Evolutionary conservation across 495 filamentous ascomycete genomes (phyloP).

Genomic region (Neurospora intermedia): DNA sequence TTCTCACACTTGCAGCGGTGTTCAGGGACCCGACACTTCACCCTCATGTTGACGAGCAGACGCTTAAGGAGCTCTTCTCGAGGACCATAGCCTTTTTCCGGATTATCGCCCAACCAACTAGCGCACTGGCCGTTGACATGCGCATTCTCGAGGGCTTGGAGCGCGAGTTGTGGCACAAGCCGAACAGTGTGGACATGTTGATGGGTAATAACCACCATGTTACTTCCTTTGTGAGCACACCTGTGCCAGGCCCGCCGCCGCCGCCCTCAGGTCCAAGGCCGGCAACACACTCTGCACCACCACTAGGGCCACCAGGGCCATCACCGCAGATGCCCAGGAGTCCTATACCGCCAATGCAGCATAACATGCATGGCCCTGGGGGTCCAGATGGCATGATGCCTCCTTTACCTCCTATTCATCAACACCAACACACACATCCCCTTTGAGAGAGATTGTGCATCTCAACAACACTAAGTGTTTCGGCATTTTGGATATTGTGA

Average conservation of each 20-base stretch:
- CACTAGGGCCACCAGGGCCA: neutral
- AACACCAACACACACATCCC: conserved; percentile 1
- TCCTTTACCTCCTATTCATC: conserved; percentile 14
- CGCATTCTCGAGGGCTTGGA: conserved; percentile 55
- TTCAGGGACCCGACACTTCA: conserved; percentile 49
- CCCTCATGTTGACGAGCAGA: conserved; percentile 37
- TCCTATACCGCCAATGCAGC: neutral
- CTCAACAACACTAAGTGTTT: neutral
- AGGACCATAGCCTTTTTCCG: conserved; percentile 65
- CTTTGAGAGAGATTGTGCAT: neutral
- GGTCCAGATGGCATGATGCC: conserved; percentile 3
- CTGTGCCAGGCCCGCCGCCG: neutral
- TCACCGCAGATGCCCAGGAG: neutral
- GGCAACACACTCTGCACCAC: neutral
- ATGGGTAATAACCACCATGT: conserved; percentile 4
- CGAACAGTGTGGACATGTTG: conserved; percentile 4
- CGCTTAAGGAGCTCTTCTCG: conserved; percentile 40
- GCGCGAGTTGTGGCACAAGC: conserved; percentile 31
- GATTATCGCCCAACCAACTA: conserved; percentile 50
- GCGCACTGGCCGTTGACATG: conserved; percentile 55
- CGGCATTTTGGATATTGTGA: neutral
- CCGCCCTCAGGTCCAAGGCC: neutral
- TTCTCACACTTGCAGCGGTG: conserved; percentile 75
- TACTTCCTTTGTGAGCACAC: neutral
- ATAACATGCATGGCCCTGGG: neutral